Base-by-base conservation (phyloP, 371 early-diverging fungal genomes). In the Vairimorpha apis region DNA sequence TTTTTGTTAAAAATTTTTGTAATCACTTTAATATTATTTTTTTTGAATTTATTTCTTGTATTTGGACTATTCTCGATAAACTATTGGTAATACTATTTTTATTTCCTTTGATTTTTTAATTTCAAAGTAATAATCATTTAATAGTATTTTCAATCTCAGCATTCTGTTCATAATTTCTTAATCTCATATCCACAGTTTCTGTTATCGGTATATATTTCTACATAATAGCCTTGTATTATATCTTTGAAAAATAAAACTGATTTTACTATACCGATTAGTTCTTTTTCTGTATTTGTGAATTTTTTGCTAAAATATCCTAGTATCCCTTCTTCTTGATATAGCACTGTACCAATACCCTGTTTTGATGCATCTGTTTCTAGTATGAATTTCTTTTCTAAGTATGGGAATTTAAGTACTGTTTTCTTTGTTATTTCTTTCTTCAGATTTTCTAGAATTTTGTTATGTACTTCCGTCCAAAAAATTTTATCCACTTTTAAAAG, bases 291-390 rank as follows among this genome's bases (percentile, higher is more conserved):
- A 16, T 58, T n/a, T 16, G 8, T 49, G 12, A 49, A 49, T 4
- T 21, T 49, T 10, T 49, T 49, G 5, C n/a, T n/a, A 49, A 10
- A 49, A 21, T 49, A 49, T 10, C 49, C 49, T 49, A 49, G 5
- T 21, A 49, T 21, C 5, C 49, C 49, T 16, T 49, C 12, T 49
- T 49, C 49, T 49, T 49, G 49, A 49, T 10, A 49, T 49, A 49
- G 21, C 12, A 49, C 49, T n/a, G 49, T 21, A 4, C 49, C 49
- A n/a, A 49, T 49, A n/a, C 49, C 49, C 4, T n/a, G 5, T 10
- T 49, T 49, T 49, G 49, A 49, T n/a, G 49, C 49, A 49, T 49
- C 49, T 49, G 49, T n/a, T 21, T 49, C 12, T n/a, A 49, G 21
- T 10, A 5, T 10, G 21, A 49, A 49, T n/a, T 49, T 49, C 21